Percentiles rank a stretch among this genome's conserved stretches.
Conservation (phyloP, 2,329 filamentous ascomycete species). For the Alternaria viburni region DNA sequence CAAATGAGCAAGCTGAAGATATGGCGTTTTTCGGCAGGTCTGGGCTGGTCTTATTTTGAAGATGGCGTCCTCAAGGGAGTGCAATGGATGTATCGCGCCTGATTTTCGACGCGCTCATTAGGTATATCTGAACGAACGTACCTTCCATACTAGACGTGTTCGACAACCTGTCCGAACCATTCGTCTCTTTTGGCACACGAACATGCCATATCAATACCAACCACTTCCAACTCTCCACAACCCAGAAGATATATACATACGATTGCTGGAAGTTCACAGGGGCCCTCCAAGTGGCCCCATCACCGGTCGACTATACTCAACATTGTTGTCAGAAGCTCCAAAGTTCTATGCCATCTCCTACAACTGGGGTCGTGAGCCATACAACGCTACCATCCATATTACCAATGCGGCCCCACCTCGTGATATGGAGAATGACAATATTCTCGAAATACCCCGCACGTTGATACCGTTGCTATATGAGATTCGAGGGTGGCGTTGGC, state of each 20-base stretch:
- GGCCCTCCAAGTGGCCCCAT: not conserved
- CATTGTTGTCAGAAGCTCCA: not conserved
- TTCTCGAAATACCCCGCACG: rapidly evolving
- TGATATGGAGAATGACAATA: not conserved
- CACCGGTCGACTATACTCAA: not conserved
- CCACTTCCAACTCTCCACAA: not conserved
- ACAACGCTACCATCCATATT: not conserved
- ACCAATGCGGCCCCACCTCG: not conserved
- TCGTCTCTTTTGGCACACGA: not conserved
- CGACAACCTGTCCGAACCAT: too few relatives aligned
- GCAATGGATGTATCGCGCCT: not conserved
- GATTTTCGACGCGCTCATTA: not conserved
- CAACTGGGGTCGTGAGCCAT: not conserved
- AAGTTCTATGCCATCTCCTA: not conserved
- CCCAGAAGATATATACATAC: not conserved
- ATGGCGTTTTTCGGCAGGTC: not conserved
- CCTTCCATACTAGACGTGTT: not conserved
- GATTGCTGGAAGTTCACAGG: not conserved
- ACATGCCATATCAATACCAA: not conserved
- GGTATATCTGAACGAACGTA: not conserved
- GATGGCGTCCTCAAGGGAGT: rapidly evolving
- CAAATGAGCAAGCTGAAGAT: not conserved
- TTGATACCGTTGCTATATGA: not conserved
- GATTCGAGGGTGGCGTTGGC: not conserved
- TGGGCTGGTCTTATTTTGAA: not conserved